A percentile compares a stretch with the other conserved stretches of the same genome.
phyloP scores from a whole-genome alignment of 2,329 filamentous ascomycete species.

The Sporothrix inflata region DNA sequence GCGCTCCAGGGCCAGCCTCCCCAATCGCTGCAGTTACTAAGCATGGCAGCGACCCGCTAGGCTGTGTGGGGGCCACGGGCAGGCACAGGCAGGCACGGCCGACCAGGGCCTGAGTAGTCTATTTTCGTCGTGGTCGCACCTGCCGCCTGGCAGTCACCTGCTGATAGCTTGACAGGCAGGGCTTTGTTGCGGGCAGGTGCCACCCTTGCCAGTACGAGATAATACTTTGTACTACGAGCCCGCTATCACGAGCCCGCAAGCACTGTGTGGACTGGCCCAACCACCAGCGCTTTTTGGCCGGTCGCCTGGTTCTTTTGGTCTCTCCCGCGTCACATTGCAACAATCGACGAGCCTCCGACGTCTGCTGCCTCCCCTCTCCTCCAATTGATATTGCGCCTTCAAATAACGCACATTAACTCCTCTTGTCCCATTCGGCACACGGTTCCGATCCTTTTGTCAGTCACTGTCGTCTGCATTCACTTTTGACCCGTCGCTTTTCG shows the following conservation, averaged over 20 bases:
- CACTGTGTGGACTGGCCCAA: constrained; percentile 15
- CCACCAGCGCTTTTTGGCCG: constrained; percentile 7
- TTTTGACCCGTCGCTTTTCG: not conserved
- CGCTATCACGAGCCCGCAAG: constrained; percentile 8
- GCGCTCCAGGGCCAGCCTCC: not conserved
- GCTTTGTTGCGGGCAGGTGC: not conserved
- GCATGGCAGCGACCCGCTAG: not conserved
- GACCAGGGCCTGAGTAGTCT: constrained; percentile 4
- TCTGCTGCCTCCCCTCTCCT: constrained; percentile 12
- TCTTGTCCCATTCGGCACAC: constrained; percentile 19
- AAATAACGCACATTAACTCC: constrained; percentile 18
- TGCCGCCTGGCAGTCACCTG: constrained; percentile 14
- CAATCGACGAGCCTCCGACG: constrained; percentile 10
- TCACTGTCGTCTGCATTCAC: not conserved
- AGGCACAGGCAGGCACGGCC: constrained; percentile 16
- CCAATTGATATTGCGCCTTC: constrained; percentile 22
- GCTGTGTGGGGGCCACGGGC: constrained; percentile 11
- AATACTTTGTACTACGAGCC: not conserved
- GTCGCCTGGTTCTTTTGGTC: not conserved
- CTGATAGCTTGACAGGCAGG: not conserved
- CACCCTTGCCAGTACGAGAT: not conserved
- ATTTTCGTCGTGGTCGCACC: constrained; percentile 4
- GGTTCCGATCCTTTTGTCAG: constrained; percentile 3
- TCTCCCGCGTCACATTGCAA: not conserved
- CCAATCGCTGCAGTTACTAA: not conserved